Evolutionary conservation across 441 rosid genomes (phyloP).

Genomic region (Pelargonium australe): DNA sequence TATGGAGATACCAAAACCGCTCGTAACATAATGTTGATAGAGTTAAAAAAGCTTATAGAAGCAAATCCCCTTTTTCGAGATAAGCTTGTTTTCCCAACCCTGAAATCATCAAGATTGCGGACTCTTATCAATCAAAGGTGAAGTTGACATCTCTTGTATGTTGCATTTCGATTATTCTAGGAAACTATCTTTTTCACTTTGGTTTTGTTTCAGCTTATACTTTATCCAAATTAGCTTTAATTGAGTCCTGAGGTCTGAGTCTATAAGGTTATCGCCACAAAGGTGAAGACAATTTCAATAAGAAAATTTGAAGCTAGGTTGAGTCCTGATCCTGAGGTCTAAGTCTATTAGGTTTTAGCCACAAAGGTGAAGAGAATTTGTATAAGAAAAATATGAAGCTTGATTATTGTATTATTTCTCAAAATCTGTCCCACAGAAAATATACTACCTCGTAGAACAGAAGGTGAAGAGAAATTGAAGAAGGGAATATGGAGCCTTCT

Average conservation of each 20-base stretch:
- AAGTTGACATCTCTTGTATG: conserved; percentile 7
- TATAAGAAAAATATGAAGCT: neutral
- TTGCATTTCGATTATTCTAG: neutral
- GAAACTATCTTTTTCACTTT: neutral
- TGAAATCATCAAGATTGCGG: conserved; percentile 69
- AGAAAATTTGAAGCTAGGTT: neutral
- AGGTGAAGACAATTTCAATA: neutral
- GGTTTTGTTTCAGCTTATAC: neutral
- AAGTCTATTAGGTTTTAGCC: neutral
- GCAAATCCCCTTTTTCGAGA: conserved; percentile 84
- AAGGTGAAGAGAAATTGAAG: too few relatives aligned
- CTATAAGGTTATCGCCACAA: neutral
- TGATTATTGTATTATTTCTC: conserved; percentile 1
- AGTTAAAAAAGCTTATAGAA: conserved; percentile 72
- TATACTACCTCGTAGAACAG: too few relatives aligned
- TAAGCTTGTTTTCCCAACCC: conserved; percentile 70
- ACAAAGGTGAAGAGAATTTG: neutral
- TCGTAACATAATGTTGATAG: conserved; percentile 67
- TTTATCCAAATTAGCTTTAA: neutral
- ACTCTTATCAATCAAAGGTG: conserved; percentile 83
- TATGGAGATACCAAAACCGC: conserved; percentile 77
- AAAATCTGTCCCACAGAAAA: neutral
- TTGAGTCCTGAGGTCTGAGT: neutral
- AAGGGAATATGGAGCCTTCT: too few relatives aligned
- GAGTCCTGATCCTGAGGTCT: neutral